Evolutionary conservation across 2,329 filamentous ascomycete species (phyloP).

Genomic region (Cordyceps farinosa): DNA sequence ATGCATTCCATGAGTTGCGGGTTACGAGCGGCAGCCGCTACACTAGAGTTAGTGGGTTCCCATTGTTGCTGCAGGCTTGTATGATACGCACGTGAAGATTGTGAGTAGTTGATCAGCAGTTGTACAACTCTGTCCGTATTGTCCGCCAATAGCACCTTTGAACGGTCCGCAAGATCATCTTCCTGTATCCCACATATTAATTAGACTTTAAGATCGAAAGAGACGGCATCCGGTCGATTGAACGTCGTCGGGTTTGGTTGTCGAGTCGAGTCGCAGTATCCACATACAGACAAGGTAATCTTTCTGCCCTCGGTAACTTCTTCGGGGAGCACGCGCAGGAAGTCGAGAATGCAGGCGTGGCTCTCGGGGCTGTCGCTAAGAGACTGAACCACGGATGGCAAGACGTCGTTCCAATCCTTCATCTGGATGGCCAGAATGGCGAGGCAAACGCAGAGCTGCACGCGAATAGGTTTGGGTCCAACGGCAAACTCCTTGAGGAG

Average conservation of each 20-base stretch:
- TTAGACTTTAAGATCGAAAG: conserved; percentile 34
- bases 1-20: conserved; percentile 92
- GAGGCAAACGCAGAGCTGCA: conserved; percentile 91
- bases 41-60: conserved; percentile 21
- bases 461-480: conserved; percentile 79
- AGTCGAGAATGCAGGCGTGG: conserved; percentile 87
- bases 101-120: conserved; percentile 84
- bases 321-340: conserved; percentile 93
- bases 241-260: conserved; percentile 14
- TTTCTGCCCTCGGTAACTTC: conserved; percentile 99
- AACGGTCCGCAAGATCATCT: conserved; percentile 86
- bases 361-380: conserved; percentile 74
- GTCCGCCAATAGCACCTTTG: conserved; percentile 82
- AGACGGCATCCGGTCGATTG: conserved; percentile 15
- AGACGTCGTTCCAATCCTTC: conserved; percentile 90
- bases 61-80: not conserved
- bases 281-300: conserved; percentile 97
- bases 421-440: conserved; percentile 95
- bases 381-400: conserved; percentile 73
- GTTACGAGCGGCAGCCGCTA: conserved; percentile 75
- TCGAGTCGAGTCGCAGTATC: conserved; percentile 46
- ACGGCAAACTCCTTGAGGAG: conserved; percentile 77
- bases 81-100: conserved; percentile 72
- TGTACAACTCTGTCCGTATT: conserved; percentile 85
- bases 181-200: conserved; percentile 61